Percentiles rank a stretch among this genome's conserved stretches.
Evolutionary conservation across 768 basidiomycete species (phyloP).

Genomic region (Lactarius hatsudake): DNA sequence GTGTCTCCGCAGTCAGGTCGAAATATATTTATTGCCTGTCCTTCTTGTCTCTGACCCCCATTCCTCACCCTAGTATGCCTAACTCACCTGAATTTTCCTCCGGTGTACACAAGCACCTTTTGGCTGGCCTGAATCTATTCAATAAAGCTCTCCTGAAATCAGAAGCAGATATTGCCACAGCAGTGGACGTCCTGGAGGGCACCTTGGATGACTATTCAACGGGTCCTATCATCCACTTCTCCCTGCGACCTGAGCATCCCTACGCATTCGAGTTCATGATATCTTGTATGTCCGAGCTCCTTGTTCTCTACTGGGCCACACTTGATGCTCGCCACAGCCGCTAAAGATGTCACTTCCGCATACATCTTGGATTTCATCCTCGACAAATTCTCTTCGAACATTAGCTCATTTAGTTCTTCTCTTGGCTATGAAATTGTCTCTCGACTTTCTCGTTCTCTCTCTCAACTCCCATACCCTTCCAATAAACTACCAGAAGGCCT

Average conservation of each 20-base stretch:
- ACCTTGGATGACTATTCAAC: slow-evolving; percentile 12
- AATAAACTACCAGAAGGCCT: not conserved
- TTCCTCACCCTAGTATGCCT: not conserved
- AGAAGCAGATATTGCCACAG: slow-evolving; percentile 3
- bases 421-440: slow-evolving; percentile 7
- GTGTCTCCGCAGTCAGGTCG: slow-evolving; percentile 8
- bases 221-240: slow-evolving; percentile 6
- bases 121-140: slow-evolving; percentile 14
- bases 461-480: slow-evolving; percentile 6
- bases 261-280: slow-evolving; percentile 18
- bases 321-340: slow-evolving; percentile 9
- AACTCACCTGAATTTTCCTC: not conserved
- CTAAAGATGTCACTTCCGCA: not conserved
- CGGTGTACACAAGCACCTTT: slow-evolving; percentile 1
- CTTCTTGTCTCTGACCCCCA: not conserved
- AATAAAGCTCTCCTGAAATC: slow-evolving; percentile 1
- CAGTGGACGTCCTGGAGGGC: slow-evolving; percentile 9
- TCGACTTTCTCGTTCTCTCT: slow-evolving; percentile 7
- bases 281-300: not conserved
- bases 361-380: not conserved
- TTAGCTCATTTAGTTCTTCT: not conserved
- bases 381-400: not conserved
- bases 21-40: not conserved
- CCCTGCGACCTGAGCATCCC: slow-evolving; percentile 6
- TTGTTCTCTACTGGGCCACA: too few species aligned